A percentile compares a stretch with the other conserved stretches of the same genome.
These are phyloP conservation scores for Zychaea mexicana DNA, from an alignment of 371 early-diverging fungal species.

Conservation along the genomic window DNA sequence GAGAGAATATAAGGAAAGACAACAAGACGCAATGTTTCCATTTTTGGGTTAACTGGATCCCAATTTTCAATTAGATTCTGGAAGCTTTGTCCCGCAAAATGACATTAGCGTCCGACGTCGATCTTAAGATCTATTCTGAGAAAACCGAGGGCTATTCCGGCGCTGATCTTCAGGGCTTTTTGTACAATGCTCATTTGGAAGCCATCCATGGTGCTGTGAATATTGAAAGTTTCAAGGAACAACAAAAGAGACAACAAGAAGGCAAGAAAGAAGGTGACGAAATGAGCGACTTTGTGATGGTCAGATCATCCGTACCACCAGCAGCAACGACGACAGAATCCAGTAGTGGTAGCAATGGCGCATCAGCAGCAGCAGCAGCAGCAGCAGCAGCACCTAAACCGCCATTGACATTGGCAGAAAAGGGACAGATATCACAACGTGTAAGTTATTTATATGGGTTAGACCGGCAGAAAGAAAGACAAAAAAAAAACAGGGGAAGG, in stretches of 20 bases:
- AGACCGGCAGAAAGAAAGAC: neutral
- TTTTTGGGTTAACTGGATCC: neutral
- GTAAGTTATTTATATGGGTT: conserved; percentile 31
- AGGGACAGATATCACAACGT: conserved; percentile 59
- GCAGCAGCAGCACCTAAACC: conserved; percentile 11
- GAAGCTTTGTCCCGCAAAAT: conserved; percentile 67
- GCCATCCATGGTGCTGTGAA: conserved; percentile 80
- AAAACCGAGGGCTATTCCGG: conserved; percentile 82
- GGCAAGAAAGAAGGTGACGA: conserved; percentile 29
- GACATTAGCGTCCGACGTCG: conserved; percentile 58
- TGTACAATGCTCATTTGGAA: conserved; percentile 91
- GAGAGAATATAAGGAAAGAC: neutral
- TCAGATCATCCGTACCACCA: conserved; percentile 19
- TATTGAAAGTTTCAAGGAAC: conserved; percentile 45
- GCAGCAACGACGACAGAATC: conserved; percentile 1
- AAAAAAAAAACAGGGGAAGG: neutral
- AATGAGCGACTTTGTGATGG: conserved; percentile 39
- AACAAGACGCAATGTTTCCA: too few relatives aligned
- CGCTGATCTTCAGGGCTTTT: conserved; percentile 92
- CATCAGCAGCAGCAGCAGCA: neutral
- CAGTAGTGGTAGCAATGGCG: neutral
- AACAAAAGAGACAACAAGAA: conserved; percentile 32
- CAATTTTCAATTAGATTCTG: conserved; percentile 47
- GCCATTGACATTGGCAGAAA: conserved; percentile 62
- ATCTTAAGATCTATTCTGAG: conserved; percentile 63